Base-by-base conservation (phyloP, 768 basidiomycete genomes). In the Suillus clintonianus region DNA sequence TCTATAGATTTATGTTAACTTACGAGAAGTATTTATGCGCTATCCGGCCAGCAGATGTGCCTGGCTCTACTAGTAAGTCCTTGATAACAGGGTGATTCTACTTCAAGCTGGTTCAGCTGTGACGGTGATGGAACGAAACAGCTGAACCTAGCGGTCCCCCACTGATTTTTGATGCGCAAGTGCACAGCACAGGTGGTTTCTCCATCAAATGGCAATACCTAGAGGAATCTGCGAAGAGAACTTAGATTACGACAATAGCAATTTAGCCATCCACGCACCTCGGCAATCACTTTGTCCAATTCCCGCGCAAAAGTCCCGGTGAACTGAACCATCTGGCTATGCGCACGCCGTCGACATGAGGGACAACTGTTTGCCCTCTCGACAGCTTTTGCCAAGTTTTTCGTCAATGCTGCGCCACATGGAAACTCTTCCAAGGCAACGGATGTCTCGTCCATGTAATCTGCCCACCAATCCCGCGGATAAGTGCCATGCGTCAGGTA, bases 401-500 rank as follows among this genome's bases (percentile, higher is more conserved):
- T 58, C 30, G 62, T 51, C 19, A 72, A 71, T 14, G 64, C 69
- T 27, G 56, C 24, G 30, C 64, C 58, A 48, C 74, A 74, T 14
- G 74, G 73, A 7, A 67, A 73, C 48, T 71, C 67, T 54, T 67
- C 62, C 22, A 76, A 39, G 47, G 53, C 58, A 11, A 41, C 60
- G 34, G 68, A 37, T 11, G 70, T 72, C 59, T 69, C 67, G 1
- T 74, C 72, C 74, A 74, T 72, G 60, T 75, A 75, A 50, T 71
- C 73, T 7, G 58, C 72, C 75, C 68, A 76, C 75, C 75, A 74
- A 41, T 64, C 68, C 60, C 74, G 65, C n/a, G 73, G 70, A 41
- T 75, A 73, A 8, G 65, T 48, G 9, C 70, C 65, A 42, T 75
- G 66, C 56, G 69, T 64, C 63, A 75, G 15, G 66, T 69, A 75